Evolutionary conservation across 192 early-diverging fungal species (phyloP).

Genomic region (Rhizophagus clarus): DNA sequence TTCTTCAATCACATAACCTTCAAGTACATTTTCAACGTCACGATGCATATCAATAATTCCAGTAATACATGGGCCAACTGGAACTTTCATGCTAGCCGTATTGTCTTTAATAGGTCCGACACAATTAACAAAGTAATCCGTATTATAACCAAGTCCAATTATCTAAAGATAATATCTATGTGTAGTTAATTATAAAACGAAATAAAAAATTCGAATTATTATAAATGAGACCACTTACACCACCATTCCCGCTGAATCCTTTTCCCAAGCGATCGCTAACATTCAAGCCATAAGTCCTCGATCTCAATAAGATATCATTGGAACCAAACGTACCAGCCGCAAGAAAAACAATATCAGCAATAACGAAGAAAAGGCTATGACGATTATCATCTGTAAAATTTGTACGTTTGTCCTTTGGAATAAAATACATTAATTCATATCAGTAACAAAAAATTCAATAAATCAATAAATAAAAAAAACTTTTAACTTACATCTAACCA

Average conservation of each 20-base stretch:
- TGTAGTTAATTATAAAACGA: not conserved
- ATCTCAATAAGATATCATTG: constrained; percentile 47
- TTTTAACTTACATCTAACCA: constrained; percentile 40
- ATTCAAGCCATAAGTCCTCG: constrained; percentile 38
- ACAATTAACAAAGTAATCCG: constrained; percentile 25
- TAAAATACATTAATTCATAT: not conserved
- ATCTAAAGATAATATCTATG: constrained; percentile 12
- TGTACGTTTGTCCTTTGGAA: constrained; percentile 6
- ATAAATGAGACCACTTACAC: constrained; percentile 40
- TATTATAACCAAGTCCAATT: constrained; percentile 24
- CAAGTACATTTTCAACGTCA: constrained; percentile 37
- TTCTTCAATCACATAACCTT: constrained; percentile 52
- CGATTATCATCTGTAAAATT: constrained; percentile 5
- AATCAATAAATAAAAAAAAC: not conserved
- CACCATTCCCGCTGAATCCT: constrained; percentile 50
- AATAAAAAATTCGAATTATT: too few species aligned
- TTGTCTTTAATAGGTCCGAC: constrained; percentile 39
- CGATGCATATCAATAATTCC: constrained; percentile 49
- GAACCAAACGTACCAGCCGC: constrained; percentile 49
- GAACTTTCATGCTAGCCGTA: constrained; percentile 25
- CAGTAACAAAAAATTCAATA: not conserved
- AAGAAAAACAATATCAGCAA: constrained; percentile 47
- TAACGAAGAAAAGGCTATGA: constrained; percentile 43
- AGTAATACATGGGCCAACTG: constrained; percentile 47
- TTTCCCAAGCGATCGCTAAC: constrained; percentile 43